These are phyloP conservation scores for Coemansia sp. DNA, from an alignment of 192 early-diverging fungal genomes.

Conservation along the genomic window DNA sequence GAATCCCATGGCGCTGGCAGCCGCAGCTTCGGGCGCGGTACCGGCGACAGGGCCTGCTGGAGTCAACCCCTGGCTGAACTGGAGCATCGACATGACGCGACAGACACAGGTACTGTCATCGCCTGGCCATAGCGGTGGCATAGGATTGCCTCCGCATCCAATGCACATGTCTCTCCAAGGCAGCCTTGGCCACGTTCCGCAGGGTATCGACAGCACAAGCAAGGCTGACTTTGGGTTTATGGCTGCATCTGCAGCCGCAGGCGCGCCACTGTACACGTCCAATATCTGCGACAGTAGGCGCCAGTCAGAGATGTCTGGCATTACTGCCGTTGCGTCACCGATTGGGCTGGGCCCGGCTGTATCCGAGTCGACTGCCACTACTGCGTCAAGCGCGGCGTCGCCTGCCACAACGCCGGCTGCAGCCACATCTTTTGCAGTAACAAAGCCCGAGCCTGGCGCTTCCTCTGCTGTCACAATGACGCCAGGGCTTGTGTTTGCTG, in stretches of 20 bases:
- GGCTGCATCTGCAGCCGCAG: slow-evolving; percentile 10
- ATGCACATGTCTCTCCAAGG: slow-evolving; percentile 1
- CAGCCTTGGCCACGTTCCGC: neutral
- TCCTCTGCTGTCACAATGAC: slow-evolving; percentile 1
- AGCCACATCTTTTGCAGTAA: slow-evolving; percentile 7
- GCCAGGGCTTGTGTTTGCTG: neutral
- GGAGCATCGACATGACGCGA: slow-evolving; percentile 22
- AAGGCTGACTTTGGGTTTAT: slow-evolving; percentile 9
- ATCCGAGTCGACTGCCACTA: slow-evolving; percentile 12
- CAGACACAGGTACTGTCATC: slow-evolving; percentile 6
- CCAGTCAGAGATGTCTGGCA: slow-evolving; percentile 50
- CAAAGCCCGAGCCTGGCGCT: neutral
- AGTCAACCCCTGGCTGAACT: slow-evolving; percentile 33
- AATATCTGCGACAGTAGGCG: slow-evolving; percentile 53
- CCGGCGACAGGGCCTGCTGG: neutral
- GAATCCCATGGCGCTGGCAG: slow-evolving; percentile 26
- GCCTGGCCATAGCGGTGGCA: neutral
- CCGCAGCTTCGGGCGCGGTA: slow-evolving; percentile 10
- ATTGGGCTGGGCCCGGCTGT: slow-evolving; percentile 17
- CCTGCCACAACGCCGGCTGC: slow-evolving; percentile 29
- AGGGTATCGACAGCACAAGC: neutral
- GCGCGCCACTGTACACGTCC: slow-evolving; percentile 27
- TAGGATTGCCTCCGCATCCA: slow-evolving; percentile 3
- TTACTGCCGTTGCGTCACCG: slow-evolving; percentile 52
- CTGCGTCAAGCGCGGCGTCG: slow-evolving; percentile 28